Evolutionary conservation across 1,284 basidiomycete genomes (phyloP), one percentile per base, ranked within the genome.

Genomic region (Kalmanozyma brasiliensis): DNA sequence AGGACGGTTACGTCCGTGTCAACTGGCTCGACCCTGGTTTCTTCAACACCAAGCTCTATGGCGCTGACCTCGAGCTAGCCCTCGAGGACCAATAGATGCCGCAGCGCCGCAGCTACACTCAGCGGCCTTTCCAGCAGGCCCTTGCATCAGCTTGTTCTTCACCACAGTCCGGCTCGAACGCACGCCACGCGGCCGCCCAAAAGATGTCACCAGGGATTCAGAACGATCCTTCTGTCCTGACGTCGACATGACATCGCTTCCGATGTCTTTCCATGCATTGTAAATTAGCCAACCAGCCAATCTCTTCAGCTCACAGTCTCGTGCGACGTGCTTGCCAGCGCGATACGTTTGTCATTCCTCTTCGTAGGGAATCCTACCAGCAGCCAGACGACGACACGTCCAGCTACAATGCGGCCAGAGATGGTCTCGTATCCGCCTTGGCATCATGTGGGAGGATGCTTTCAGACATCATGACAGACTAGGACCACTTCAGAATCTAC

Each of bases 1-100:
- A 99, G 84, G 96, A 98, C 81, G 94, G 94, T 45, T 97, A 81
- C 55, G 59, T 82, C n/a, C 76, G 80, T 23, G 77, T 82, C 53
- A 79, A 82, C 72, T 81, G 79, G 79, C 80, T 82, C 58, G 80
- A 82, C 63, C 69, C 66, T 20, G 58, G 59, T 33, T 82, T 82
- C 70, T 79, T 82, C 65, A 78, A 66, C 48, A 61, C 71, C 20
- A 76, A 78, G 67, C 74, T 78, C 17, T 82, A 82, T 63, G 80
- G 80, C 22, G 63, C 73, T 19, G 79, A 80, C 30, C 74, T 81
- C 22, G 79, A 81, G 49, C 53, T 82, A 19, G 67, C 69, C 14
- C 62, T 73, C 35, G 78, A 80, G 51, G 80, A 82, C 65, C 64
- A 78, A 73, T 81, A 74, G 55, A 61, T 46, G 24, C 34, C 37